Conservation (phyloP, 1,284 basidiomycete genomes). For the Porogramme epimiltina region DNA sequence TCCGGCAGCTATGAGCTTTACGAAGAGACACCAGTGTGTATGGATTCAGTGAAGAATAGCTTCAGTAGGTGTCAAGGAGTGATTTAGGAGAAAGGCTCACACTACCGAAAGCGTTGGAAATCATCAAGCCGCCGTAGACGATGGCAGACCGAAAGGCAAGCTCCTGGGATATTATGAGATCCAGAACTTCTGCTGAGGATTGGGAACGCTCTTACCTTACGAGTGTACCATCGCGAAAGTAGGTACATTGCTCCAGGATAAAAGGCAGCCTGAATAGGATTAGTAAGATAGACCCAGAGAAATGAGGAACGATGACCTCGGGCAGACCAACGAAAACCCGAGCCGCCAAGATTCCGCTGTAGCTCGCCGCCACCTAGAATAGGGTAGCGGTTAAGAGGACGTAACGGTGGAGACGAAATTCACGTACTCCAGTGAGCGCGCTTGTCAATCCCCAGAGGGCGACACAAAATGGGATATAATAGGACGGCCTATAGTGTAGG, state of each 20-base stretch:
- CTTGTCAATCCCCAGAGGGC: slow-evolving; percentile 65
- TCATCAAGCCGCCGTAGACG: slow-evolving; percentile 67
- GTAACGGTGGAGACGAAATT: background rate
- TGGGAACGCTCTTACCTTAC: slow-evolving; percentile 42
- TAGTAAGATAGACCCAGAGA: too few relatives aligned
- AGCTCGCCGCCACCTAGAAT: slow-evolving; percentile 52
- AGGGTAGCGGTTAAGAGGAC: too few relatives aligned
- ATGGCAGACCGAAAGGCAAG: slow-evolving; percentile 70
- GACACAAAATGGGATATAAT: slow-evolving; percentile 62
- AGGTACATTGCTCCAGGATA: slow-evolving; percentile 66
- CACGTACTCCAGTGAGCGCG: slow-evolving; percentile 58
- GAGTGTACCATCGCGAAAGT: slow-evolving; percentile 67
- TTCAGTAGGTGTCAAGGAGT: too few relatives aligned
- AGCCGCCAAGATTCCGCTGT: slow-evolving; percentile 57
- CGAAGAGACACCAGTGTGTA: too few relatives aligned
- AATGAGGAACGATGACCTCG: too few relatives aligned
- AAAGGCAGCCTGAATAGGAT: slow-evolving; percentile 65
- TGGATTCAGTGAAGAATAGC: too few relatives aligned
- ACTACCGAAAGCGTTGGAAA: slow-evolving; percentile 77
- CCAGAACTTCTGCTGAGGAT: too few relatives aligned
- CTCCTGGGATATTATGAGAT: too few relatives aligned
- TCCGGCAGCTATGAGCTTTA: slow-evolving; percentile 66
- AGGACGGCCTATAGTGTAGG: slow-evolving; percentile 51
- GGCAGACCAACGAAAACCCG: slow-evolving; percentile 66
- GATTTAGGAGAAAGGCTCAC: slow-evolving; percentile 45